These are phyloP conservation scores for Aspergillus panamensis DNA, from an alignment of 495 filamentous ascomycete species.

Conservation along the genomic window DNA sequence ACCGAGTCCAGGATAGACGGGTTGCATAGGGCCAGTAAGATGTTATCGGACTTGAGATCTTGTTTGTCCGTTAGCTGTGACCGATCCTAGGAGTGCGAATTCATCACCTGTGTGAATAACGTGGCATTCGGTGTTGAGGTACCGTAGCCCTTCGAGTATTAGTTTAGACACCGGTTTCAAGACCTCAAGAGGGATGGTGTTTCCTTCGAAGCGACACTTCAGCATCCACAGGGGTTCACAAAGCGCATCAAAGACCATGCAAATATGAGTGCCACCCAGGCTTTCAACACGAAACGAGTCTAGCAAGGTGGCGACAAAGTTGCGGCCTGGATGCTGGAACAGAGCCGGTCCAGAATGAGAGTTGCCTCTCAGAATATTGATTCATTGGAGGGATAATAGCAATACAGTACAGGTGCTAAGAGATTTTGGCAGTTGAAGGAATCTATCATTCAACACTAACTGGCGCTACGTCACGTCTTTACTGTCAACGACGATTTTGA, in stretches of 20 bases:
- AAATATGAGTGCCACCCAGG: conserved; percentile 26
- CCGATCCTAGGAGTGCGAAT: conserved; percentile 12
- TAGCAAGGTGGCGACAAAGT: conserved; percentile 27
- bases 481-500: too few species aligned
- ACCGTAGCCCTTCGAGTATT: conserved; percentile 36
- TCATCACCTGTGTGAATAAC: conserved; percentile 39
- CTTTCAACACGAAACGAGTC: conserved; percentile 31
- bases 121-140: conserved; percentile 38
- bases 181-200: conserved; percentile 23
- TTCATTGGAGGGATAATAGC: too few species aligned
- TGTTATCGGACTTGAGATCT: conserved; percentile 46
- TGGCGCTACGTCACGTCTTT: too few species aligned
- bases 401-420: too few species aligned
- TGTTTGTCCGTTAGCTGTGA: conserved; percentile 16
- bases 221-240: conserved; percentile 32
- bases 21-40: conserved; percentile 37
- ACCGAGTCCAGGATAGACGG: conserved; percentile 30
- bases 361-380: too few species aligned
- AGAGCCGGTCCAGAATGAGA: too few species aligned
- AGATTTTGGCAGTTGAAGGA: too few species aligned
- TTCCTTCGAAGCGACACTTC: conserved; percentile 23
- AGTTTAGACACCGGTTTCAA: conserved; percentile 29
- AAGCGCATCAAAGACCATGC: conserved; percentile 33
- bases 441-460: too few species aligned
- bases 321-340: conserved; percentile 26